Conservation (phyloP, 805 yeast species). For the Tetrapisispora nanseiensis region DNA sequence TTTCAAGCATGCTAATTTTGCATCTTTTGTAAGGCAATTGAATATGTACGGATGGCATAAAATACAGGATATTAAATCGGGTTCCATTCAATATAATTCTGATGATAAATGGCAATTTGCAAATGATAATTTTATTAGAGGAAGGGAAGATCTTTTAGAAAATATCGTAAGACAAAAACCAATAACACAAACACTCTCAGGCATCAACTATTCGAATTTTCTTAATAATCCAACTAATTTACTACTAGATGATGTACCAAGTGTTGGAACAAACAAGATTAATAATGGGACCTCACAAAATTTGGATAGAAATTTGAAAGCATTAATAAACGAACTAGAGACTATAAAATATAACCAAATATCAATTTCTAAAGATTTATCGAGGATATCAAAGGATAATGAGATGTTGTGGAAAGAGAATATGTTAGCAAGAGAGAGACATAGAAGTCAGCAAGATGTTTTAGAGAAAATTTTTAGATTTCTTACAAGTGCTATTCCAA, state of each 20-base stretch:
- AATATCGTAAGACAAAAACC: slow-evolving; percentile 68
- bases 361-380: slow-evolving; percentile 73
- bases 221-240: slow-evolving; percentile 3
- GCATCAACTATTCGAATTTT: background rate
- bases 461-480: slow-evolving; percentile 81
- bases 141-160: slow-evolving; percentile 75
- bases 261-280: slow-evolving; percentile 3
- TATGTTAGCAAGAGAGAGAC: slow-evolving; percentile 70
- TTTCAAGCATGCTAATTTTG: slow-evolving; percentile 91
- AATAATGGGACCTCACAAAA: background rate
- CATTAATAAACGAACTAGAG: slow-evolving; percentile 60
- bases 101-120: slow-evolving; percentile 89
- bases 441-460: slow-evolving; percentile 77
- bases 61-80: slow-evolving; percentile 83
- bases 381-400: slow-evolving; percentile 78
- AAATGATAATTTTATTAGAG: slow-evolving; percentile 68
- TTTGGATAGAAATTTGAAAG: slow-evolving; percentile 2
- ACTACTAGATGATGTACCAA: background rate
- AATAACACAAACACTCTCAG: background rate
- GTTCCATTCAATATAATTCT: slow-evolving; percentile 45
- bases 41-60: slow-evolving; percentile 99
- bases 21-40: slow-evolving; percentile 89
- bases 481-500: slow-evolving; percentile 54
- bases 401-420: slow-evolving; percentile 88
- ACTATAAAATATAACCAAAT: slow-evolving; percentile 67